Percentiles rank a stretch among this genome's conserved stretches.
These are phyloP conservation scores for Lentinus brumalis DNA, from an alignment of 768 basidiomycete genomes.

Conservation along the genomic window DNA sequence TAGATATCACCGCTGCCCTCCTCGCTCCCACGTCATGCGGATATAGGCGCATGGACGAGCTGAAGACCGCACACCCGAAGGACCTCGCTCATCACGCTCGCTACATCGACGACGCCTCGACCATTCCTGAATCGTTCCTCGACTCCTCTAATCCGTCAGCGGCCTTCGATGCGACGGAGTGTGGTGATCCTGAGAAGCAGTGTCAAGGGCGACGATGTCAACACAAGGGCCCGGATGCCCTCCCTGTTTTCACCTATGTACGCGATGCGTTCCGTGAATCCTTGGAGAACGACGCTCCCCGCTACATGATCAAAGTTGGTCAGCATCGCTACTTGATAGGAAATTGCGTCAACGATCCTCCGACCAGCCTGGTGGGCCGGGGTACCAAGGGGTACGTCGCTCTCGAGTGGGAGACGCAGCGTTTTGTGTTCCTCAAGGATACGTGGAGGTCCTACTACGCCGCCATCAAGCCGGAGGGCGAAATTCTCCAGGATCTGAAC, in stretches of 20 bases:
- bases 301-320: no score
- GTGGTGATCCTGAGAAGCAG: no score
- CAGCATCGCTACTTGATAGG: no score
- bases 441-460: constrained; percentile 7
- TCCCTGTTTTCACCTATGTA: no score
- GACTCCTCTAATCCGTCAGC: not conserved
- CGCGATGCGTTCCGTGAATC: no score
- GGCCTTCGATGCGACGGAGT: no score
- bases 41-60: not conserved
- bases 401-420: constrained; percentile 3
- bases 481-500: not conserved
- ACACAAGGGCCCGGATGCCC: no score
- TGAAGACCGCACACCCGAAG: not conserved
- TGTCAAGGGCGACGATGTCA: no score
- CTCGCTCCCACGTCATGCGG: not conserved
- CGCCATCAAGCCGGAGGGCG: constrained; percentile 2
- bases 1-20: not conserved
- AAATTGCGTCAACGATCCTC: no score
- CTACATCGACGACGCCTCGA: not conserved
- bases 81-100: not conserved
- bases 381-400: constrained; percentile 17
- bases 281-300: no score
- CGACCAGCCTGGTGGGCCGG: constrained; percentile 4
- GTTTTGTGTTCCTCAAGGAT: constrained; percentile 17
- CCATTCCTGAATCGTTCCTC: not conserved